Base-by-base conservation (phyloP, 768 basidiomycete genomes). In the Phlebiopsis gigantea region DNA sequence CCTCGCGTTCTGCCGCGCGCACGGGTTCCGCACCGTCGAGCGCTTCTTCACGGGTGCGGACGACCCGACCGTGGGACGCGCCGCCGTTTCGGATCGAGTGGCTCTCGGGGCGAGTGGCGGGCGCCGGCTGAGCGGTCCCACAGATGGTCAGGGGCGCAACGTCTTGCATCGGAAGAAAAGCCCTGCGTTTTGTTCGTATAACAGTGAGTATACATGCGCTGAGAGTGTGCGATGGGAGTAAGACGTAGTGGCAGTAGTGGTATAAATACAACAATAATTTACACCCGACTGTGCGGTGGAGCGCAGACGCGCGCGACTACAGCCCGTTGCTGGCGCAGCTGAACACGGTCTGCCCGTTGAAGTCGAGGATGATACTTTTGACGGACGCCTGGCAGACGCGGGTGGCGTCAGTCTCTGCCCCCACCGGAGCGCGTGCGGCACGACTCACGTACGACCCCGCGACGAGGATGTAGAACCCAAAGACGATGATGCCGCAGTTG, bases 381-480 rank as follows among this genome's bases (percentile, higher is more conserved):
- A 63, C 30, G 15, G 60, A 65, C 5, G 59, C 54, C 63, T 59
- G 42, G n/a, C 5, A 30, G 31, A 39, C 46, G 42, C 9, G 45
- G 43, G 29, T 19, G 21, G 17, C n/a, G n/a, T n/a, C n/a, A n/a
- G n/a, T n/a, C n/a, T n/a, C n/a, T n/a, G n/a, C n/a, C n/a, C n/a
- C n/a, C n/a, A n/a, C n/a, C n/a, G n/a, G n/a, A 45, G 44, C 10
- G 15, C 2, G n/a, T 17, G 26, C 39, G 19, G 41, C 48, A 50
- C 49, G 22, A 59, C 74, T 47, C 48, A 75, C 74, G 57, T 76
- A 75, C 25, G 72, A 73, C 14, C 75, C 75, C 15, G 71, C 75
- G 22, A 69, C 62, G 2, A 75, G 66, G 50, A 75, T 69, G 49
- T 71, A 77, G 9, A 65, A 54, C 12, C 75, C 75, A 31, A 77